Conservation (phyloP, 2,329 filamentous ascomycete species). For the Aspergillus calidoustus region DNA sequence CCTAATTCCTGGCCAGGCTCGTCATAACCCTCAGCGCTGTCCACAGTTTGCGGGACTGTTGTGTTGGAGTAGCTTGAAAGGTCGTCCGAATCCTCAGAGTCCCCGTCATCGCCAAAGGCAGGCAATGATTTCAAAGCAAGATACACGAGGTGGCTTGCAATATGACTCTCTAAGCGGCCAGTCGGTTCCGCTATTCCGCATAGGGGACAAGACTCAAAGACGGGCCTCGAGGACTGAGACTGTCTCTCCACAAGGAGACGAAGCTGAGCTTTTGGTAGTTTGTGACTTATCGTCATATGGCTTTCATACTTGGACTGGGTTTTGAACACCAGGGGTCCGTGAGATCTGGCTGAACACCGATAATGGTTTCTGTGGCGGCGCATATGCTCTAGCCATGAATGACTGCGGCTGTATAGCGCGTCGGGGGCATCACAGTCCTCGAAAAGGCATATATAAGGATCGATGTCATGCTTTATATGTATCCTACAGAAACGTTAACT, state of each 20-base stretch:
- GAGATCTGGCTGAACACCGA: slow-evolving; percentile 9
- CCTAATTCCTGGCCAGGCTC: not conserved
- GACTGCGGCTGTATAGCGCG: slow-evolving; percentile 11
- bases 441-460: slow-evolving; percentile 12
- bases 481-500: not conserved
- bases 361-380: slow-evolving; percentile 3
- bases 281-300: slow-evolving; percentile 11
- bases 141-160: slow-evolving; percentile 7
- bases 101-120: not conserved
- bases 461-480: slow-evolving; percentile 12
- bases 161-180: slow-evolving; percentile 3
- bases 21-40: not conserved
- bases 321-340: slow-evolving; percentile 6
- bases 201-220: slow-evolving; percentile 12
- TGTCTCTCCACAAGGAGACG: not conserved
- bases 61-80: not conserved
- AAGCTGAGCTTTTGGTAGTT: slow-evolving; percentile 5
- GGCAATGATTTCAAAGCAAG: slow-evolving; percentile 14
- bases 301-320: slow-evolving; percentile 1
- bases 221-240: slow-evolving; percentile 3
- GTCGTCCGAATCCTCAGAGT: not conserved
- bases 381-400: slow-evolving; percentile 12
- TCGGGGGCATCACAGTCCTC: not conserved
- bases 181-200: not conserved
- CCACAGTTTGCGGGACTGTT: not conserved